A percentile compares a stretch with the other conserved stretches of the same genome.
Evolutionary conservation across 192 early-diverging fungal species (phyloP).

Genomic region (Gigaspora rosea): DNA sequence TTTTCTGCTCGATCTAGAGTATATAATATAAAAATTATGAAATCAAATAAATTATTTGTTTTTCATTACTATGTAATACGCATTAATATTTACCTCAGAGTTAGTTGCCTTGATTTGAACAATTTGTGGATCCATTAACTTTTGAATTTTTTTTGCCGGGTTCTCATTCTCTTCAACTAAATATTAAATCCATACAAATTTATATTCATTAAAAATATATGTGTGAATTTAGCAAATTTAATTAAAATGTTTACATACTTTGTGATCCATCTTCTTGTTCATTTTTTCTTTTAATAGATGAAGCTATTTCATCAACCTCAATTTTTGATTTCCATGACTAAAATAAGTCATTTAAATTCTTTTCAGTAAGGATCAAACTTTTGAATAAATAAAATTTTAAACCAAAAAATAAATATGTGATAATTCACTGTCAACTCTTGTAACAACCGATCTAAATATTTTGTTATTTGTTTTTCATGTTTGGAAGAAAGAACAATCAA

Average conservation of each 20-base stretch:
- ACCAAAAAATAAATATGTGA: not conserved
- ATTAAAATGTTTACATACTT: not conserved
- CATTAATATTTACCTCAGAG: conserved; percentile 15
- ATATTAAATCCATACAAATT: not conserved
- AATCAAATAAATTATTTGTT: not conserved
- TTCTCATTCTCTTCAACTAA: conserved; percentile 1
- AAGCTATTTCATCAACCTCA: not conserved
- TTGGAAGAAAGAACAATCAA: conserved; percentile 8
- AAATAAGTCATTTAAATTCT: not conserved
- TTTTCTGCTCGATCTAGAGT: conserved; percentile 21
- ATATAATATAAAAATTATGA: not conserved
- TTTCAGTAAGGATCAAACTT: not conserved
- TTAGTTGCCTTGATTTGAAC: conserved; percentile 26
- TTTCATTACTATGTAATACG: not conserved
- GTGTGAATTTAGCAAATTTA: not conserved
- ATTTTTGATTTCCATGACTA: not conserved
- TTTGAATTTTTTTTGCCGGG: conserved; percentile 14
- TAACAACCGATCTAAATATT: conserved; percentile 17
- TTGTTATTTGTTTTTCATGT: conserved; percentile 20
- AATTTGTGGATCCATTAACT: conserved; percentile 11
- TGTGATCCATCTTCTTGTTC: conserved; percentile 15
- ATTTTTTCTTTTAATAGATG: conserved; percentile 6
- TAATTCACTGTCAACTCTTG: conserved; percentile 16
- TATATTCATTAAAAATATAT: not conserved
- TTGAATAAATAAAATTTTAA: not conserved